Percentiles rank a stretch among this genome's conserved stretches.
Conservation (phyloP, 2,329 filamentous ascomycete species). For the Ceratocystis cacaofunesta region DNA sequence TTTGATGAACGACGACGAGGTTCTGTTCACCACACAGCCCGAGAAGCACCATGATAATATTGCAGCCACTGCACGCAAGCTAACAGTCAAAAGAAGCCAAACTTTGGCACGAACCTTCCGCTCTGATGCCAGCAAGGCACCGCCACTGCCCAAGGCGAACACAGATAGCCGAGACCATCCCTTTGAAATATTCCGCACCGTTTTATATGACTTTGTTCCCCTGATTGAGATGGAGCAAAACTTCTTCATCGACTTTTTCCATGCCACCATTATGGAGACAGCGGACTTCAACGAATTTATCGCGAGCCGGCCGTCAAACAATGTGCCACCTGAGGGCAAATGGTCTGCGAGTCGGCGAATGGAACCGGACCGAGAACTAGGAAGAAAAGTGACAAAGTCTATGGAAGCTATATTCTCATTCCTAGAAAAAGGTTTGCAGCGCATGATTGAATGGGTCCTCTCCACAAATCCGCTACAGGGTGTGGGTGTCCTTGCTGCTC, state of each 20-base stretch:
- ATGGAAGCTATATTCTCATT: constrained; percentile 85
- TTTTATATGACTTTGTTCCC: constrained; percentile 67
- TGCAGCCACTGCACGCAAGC: constrained; percentile 63
- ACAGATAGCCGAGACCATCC: constrained; percentile 54
- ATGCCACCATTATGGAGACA: constrained; percentile 70
- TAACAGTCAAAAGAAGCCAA: constrained; percentile 88
- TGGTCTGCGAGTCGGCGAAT: constrained; percentile 35
- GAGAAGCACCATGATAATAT: constrained; percentile 77
- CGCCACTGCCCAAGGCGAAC: constrained; percentile 23
- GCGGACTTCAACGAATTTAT: constrained; percentile 75
- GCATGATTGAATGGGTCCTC: constrained; percentile 70
- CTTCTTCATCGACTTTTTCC: constrained; percentile 94
- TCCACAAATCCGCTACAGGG: constrained; percentile 72
- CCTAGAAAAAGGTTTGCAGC: constrained; percentile 62
- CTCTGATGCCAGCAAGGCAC: constrained; percentile 46
- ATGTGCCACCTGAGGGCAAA: constrained; percentile 17
- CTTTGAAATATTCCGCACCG: constrained; percentile 66
- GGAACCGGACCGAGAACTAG: constrained; percentile 77
- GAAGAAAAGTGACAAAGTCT: constrained; percentile 65
- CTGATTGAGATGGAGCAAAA: constrained; percentile 90
- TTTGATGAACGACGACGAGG: constrained; percentile 60
- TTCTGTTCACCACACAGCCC: constrained; percentile 70
- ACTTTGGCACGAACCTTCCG: constrained; percentile 63
- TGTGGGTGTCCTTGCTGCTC: constrained; percentile 64
- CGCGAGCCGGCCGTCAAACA: constrained; percentile 26